Base-by-base conservation (phyloP, 2,329 filamentous ascomycete genomes). In the Rhinocladiella similis region DNA sequence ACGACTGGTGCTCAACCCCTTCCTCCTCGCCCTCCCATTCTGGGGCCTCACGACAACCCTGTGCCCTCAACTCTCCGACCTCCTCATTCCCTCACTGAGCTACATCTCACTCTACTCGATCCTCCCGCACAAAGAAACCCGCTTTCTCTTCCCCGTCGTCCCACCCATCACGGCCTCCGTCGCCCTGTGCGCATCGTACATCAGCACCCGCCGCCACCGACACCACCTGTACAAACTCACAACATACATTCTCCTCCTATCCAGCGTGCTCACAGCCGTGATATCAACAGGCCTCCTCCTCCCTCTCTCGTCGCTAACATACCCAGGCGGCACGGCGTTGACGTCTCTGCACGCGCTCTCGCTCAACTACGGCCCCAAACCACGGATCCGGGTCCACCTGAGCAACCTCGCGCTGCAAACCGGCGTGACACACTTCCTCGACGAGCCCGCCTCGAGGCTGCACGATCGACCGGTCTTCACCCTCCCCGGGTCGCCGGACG, bases 81-180 rank as follows among this genome's bases (percentile, higher is more conserved):
- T 85, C 7, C 65, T 89, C 3, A 65, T 87, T 2, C 91, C 94
- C 0, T 81, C 83, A 9, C 63, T 95, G 1, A 72, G 82, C 27
- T 99, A 92, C 71, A 79, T 95, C 18, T 81, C 81, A 3, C 72
- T 95, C 42, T 97, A 96, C 77, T 96, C 91, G 61, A 66, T 91
- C 49, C 88, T 96, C 60, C 92, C 93, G 0, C 94, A 99, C 76
- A 99, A 99, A 71, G 94, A 99, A 75, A 89, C 91, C 70, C 89
- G 94, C 16, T 99, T 99, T 77, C 87, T 99, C 65, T 85, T 97
- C 66, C 97, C 97, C 74, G 81, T 85, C 50, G 80, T 96, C 20
- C 94, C 94, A 0, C 80, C 87, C 0, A 76, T 97, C 27, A 96
- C 92, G 0, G 88, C 87, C 10, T 83, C 87, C 2, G 87, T 91